Percentiles rank a stretch among this genome's conserved stretches.
Conservation (phyloP, 495 filamentous ascomycete species). For the Penicillium antarcticum region DNA sequence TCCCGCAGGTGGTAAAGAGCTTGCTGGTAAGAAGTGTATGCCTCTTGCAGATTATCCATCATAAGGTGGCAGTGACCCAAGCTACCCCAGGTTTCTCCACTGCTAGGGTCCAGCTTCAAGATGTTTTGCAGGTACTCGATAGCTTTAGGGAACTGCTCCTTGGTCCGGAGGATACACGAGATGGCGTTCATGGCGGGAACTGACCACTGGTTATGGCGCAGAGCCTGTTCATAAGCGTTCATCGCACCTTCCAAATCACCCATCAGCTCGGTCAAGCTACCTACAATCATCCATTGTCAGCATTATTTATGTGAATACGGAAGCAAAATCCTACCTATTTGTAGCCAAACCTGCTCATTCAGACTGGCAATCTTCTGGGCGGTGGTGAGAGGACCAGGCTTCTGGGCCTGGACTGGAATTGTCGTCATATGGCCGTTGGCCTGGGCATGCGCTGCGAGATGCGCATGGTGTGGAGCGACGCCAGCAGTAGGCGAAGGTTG, state of each 20-base stretch:
- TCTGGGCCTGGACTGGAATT: slow-evolving; percentile 52
- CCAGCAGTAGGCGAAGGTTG: slow-evolving; percentile 52
- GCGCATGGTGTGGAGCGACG: slow-evolving; percentile 48
- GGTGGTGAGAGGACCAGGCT: slow-evolving; percentile 46
- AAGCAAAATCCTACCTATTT: slow-evolving; percentile 66
- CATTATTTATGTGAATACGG: not conserved
- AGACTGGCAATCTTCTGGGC: slow-evolving; percentile 59
- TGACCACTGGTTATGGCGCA: slow-evolving; percentile 84
- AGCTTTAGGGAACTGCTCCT: slow-evolving; percentile 90
- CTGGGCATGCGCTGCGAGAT: slow-evolving; percentile 46
- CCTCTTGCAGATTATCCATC: slow-evolving; percentile 98
- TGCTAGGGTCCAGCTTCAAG: slow-evolving; percentile 80
- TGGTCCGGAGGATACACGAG: slow-evolving; percentile 81
- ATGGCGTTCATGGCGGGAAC: slow-evolving; percentile 93
- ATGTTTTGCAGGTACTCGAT: slow-evolving; percentile 92
- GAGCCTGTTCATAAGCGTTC: slow-evolving; percentile 81
- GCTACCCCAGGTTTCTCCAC: slow-evolving; percentile 96
- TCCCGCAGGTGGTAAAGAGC: slow-evolving; percentile 90
- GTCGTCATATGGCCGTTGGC: slow-evolving; percentile 50
- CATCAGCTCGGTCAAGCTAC: slow-evolving; percentile 81
- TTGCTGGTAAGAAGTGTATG: slow-evolving; percentile 96
- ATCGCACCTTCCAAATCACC: slow-evolving; percentile 85
- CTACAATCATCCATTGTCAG: slow-evolving; percentile 40
- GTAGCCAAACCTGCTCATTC: slow-evolving; percentile 91
- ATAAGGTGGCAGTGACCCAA: slow-evolving; percentile 95